Conservation (phyloP, 73 alveolate genomes). For the Paramecium tetraurelia region DNA sequence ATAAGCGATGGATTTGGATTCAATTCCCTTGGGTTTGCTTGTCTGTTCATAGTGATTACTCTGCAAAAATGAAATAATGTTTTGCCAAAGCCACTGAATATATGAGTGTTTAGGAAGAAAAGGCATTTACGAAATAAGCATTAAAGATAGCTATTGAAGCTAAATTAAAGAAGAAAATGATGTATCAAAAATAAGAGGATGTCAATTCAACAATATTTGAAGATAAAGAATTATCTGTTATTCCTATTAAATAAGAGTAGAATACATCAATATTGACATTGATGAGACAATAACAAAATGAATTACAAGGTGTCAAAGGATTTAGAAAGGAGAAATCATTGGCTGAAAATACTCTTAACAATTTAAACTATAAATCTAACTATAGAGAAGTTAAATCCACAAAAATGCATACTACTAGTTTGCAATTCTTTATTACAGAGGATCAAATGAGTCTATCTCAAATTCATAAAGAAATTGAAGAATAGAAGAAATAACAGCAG, state of each 20-base stretch:
- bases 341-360: not conserved
- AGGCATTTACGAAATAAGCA: constrained; percentile 71
- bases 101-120: constrained; percentile 72
- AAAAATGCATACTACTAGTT: constrained; percentile 7
- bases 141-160: constrained; percentile 72
- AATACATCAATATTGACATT: constrained; percentile 21
- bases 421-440: constrained; percentile 55
- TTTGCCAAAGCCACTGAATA: constrained; percentile 64
- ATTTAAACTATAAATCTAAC: not conserved
- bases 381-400: not conserved
- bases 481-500: not conserved
- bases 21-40: constrained; percentile 75
- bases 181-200: constrained; percentile 40
- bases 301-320: not conserved
- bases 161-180: constrained; percentile 67
- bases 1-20: constrained; percentile 82
- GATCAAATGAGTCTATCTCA: constrained; percentile 23
- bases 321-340: constrained; percentile 19
- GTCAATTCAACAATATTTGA: not conserved
- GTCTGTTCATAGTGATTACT: constrained; percentile 68
- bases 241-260: constrained; percentile 30
- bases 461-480: constrained; percentile 48
- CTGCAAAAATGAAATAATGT: constrained; percentile 68
- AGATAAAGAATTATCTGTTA: constrained; percentile 16
- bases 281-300: not conserved